A percentile compares a stretch with the other conserved stretches of the same genome.
These are phyloP conservation scores for Suillus discolor DNA, from an alignment of 768 basidiomycete genomes.

Conservation along the genomic window DNA sequence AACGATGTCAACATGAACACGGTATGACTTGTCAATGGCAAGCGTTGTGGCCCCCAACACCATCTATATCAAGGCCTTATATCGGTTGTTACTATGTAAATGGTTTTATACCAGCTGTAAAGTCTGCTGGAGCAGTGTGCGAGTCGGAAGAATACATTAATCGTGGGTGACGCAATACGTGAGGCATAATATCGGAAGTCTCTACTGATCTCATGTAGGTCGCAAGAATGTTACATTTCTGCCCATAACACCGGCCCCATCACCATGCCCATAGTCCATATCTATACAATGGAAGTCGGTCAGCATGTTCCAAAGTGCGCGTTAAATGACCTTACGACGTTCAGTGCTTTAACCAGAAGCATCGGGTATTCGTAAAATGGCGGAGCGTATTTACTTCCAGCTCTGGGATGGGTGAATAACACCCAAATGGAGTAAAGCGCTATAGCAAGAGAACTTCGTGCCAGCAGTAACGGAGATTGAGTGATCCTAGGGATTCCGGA, in stretches of 20 bases:
- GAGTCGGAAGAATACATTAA: not conserved
- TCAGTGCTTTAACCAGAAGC: not conserved
- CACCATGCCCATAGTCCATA: not conserved
- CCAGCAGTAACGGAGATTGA: not conserved
- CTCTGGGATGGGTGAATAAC: not conserved
- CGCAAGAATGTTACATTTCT: not conserved
- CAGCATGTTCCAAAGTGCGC: not conserved
- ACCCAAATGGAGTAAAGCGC: not conserved
- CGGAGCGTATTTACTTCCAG: not conserved
- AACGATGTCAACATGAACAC: not conserved
- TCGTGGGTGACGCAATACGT: not conserved
- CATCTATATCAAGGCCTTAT: not conserved
- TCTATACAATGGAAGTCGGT: not conserved
- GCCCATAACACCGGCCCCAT: not conserved
- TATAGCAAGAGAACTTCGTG: not conserved
- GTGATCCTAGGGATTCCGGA: not conserved
- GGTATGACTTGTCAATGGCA: not conserved
- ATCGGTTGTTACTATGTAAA: not conserved
- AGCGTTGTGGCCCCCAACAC: not conserved
- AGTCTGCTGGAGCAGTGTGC: not conserved
- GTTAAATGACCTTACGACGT: not conserved
- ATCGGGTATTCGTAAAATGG: not conserved
- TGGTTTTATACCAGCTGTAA: not conserved
- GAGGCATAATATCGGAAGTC: not conserved
- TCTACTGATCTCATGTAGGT: not conserved